These are phyloP conservation scores for Diaporthe sp. DNA, from an alignment of 2,329 filamentous ascomycete species.

Conservation along the genomic window DNA sequence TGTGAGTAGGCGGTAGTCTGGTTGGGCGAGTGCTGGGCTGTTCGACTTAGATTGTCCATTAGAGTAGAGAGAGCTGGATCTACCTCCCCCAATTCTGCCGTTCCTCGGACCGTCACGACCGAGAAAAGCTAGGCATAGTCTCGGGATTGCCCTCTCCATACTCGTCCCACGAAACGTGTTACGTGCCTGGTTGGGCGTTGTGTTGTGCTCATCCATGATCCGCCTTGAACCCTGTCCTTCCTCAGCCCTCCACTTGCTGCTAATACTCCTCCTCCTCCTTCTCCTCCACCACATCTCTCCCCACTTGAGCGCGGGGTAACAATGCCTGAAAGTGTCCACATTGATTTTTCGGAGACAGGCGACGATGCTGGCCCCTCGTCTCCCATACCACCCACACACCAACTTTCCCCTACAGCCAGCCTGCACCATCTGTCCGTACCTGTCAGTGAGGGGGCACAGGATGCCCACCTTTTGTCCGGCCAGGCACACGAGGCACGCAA, in stretches of 20 bases:
- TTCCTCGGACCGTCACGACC: slow-evolving; percentile 65
- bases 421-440: neutral
- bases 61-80: slow-evolving; percentile 26
- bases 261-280: neutral
- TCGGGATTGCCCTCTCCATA: slow-evolving; percentile 16
- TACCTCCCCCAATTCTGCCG: slow-evolving; percentile 54
- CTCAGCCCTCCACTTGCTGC: neutral
- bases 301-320: slow-evolving; percentile 33
- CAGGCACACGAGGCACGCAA: neutral
- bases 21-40: slow-evolving; percentile 28
- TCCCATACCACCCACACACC: neutral
- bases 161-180: slow-evolving; percentile 20
- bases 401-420: neutral
- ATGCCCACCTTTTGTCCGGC: neutral
- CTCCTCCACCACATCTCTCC: neutral
- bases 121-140: slow-evolving; percentile 54
- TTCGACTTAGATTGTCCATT: slow-evolving; percentile 41
- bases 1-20: slow-evolving; percentile 1
- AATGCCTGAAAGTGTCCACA: slow-evolving; percentile 4
- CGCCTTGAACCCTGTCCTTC: neutral
- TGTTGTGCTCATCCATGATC: slow-evolving; percentile 1
- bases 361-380: neutral
- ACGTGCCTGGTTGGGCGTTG: slow-evolving; percentile 17
- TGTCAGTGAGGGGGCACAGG: neutral
- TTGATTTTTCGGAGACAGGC: neutral